Percentiles rank a stretch among this genome's conserved stretches.
phyloP scores from a whole-genome alignment of 495 filamentous ascomycete genomes.

The Wilcoxina mikolae region DNA sequence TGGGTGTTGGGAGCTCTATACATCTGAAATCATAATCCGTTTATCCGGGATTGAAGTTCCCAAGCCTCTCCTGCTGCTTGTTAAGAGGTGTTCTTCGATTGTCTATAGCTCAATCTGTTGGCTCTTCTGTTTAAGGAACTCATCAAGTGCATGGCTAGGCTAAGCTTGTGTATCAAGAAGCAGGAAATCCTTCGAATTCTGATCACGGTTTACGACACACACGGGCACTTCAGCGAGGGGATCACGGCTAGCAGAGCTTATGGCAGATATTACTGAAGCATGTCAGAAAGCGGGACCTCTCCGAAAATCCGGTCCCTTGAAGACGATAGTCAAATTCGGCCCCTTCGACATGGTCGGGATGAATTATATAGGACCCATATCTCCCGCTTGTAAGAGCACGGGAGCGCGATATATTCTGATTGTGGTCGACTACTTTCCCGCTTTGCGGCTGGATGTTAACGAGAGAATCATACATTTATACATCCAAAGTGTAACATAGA shows the following conservation, averaged over 20 bases:
- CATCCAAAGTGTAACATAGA: too few species aligned
- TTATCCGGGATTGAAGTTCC: not conserved
- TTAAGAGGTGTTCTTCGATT: too few species aligned
- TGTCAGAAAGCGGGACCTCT: not conserved
- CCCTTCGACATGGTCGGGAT: slow-evolving; percentile 4
- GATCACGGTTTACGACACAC: not conserved
- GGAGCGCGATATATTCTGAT: not conserved
- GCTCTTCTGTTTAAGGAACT: not conserved
- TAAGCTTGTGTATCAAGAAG: not conserved
- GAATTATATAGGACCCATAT: slow-evolving; percentile 2
- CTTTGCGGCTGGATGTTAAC: too few species aligned
- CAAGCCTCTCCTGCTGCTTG: not conserved
- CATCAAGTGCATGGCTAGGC: not conserved
- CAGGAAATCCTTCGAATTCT: not conserved
- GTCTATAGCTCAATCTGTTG: too few species aligned
- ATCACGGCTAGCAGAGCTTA: not conserved
- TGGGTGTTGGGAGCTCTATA: too few species aligned
- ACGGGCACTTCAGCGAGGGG: not conserved
- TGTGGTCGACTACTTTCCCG: slow-evolving; percentile 8
- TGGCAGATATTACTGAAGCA: not conserved
- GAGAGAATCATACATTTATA: too few species aligned
- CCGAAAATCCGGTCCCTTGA: not conserved
- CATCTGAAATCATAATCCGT: too few species aligned
- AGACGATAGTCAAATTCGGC: not conserved
- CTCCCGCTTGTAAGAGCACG: not conserved